These are phyloP conservation scores for Rhizopogon vulgaris DNA, from an alignment of 768 basidiomycete species.

Conservation along the genomic window DNA sequence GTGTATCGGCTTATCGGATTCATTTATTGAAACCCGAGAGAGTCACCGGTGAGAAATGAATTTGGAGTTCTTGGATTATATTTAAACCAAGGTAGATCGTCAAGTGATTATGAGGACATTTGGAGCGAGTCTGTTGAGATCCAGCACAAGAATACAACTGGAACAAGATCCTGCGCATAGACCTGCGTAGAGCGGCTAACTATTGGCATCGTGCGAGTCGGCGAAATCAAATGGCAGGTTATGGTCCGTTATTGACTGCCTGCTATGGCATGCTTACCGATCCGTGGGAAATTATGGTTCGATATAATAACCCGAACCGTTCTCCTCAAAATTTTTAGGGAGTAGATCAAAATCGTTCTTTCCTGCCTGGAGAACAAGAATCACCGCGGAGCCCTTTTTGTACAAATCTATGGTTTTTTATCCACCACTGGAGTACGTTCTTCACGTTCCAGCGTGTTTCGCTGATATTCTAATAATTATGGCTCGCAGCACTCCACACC, in stretches of 20 bases:
- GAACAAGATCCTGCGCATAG: not conserved
- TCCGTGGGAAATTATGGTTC: constrained; percentile 7
- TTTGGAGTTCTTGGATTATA: not conserved
- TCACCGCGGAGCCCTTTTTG: constrained; percentile 9
- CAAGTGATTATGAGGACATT: not conserved
- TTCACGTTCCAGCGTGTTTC: not conserved
- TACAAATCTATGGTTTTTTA: constrained; percentile 50
- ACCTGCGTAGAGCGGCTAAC: not conserved
- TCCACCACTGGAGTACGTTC: constrained; percentile 28
- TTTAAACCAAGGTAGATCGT: not conserved
- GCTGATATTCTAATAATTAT: constrained; percentile 2
- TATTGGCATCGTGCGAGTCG: not conserved
- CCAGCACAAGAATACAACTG: not conserved
- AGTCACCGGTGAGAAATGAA: not conserved
- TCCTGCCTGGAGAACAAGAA: constrained; percentile 8
- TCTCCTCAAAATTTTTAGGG: constrained; percentile 3
- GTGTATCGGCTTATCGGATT: not conserved
- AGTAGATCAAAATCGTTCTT: constrained; percentile 6
- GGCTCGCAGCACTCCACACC: constrained; percentile 16
- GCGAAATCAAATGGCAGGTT: not conserved
- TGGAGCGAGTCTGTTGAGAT: not conserved
- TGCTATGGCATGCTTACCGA: too few species aligned
- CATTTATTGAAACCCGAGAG: not conserved
- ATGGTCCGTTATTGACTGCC: not conserved
- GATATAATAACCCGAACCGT: not conserved